Base-by-base conservation (phyloP, 495 filamentous ascomycete species). In the Xylaria scruposa region DNA sequence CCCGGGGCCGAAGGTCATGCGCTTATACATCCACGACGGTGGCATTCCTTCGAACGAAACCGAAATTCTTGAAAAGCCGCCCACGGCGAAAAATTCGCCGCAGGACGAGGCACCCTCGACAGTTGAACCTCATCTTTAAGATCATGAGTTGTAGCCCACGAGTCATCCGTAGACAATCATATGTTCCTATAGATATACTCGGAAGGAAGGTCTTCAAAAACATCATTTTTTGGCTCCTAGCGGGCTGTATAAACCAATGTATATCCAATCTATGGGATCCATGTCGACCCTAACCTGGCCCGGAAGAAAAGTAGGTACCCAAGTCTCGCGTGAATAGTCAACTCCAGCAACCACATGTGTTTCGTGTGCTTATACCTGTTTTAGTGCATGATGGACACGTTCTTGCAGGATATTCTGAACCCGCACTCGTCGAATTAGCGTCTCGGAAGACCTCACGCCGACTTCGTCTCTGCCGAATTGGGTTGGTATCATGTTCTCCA, bases 1-100 rank as follows among this genome's bases (percentile, higher is more conserved):
- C 72, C 84, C 86, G 0, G 90, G 90, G 1, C 90, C 89, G 2
- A 89, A 88, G 74, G 77, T 89, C 26, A 81, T 85, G 76, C 63
- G 75, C 56, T 66, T 88, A 33, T 87, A 88, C 69, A 81, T 85
- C 60, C 78, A 81, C 58, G 78, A 80, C 12, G 83, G 81, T 70
- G 73, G 68, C 1, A 42, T 42, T 47, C 53, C 63, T n/a, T 36
- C 46, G n/a, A 59, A 68, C 21, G 61, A 47, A 21, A n/a, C 29
- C 4, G 70, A 51, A 36, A 33, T 70, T 21, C n/a, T 68, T 42
- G 72, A 77, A 49, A 72, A 70, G 59, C 19, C 49, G 3, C 5
- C 47, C 65, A 17, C 26, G 9, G 29, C 53, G 9, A 42, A 38
- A 17, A 38, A 60, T 2, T n/a, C 33, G 13, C 31, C 13, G 5